Evolutionary conservation across 805 yeast species (phyloP).

Genomic region (Danielozyma ontarioensis): DNA sequence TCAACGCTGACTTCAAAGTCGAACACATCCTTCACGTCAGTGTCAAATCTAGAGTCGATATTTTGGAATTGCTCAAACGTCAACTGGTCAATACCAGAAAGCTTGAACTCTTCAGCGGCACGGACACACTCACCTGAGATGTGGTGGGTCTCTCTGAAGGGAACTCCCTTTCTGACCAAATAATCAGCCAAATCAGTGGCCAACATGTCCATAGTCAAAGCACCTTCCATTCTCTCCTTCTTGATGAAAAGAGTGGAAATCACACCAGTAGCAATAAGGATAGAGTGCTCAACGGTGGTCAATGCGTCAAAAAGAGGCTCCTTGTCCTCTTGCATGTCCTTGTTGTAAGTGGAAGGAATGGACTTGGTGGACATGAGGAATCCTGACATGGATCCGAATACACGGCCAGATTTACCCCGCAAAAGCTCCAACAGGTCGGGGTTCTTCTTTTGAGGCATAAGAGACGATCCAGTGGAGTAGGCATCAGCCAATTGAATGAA

Average conservation of each 20-base stretch:
- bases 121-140: slow-evolving; percentile 98
- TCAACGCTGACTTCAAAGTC: slow-evolving; percentile 93
- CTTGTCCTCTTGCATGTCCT: slow-evolving; percentile 98
- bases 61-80: slow-evolving; percentile 68
- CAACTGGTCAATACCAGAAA: slow-evolving; percentile 84
- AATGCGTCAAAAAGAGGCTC: slow-evolving; percentile 95
- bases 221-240: slow-evolving; percentile 71
- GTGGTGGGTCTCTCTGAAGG: slow-evolving; percentile 98
- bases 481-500: slow-evolving; percentile 93
- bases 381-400: slow-evolving; percentile 91
- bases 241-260: slow-evolving; percentile 78
- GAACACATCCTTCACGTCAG: slow-evolving; percentile 80
- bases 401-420: slow-evolving; percentile 97
- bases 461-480: slow-evolving; percentile 94
- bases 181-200: slow-evolving; percentile 99
- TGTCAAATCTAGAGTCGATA: slow-evolving; percentile 76
- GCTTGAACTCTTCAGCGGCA: slow-evolving; percentile 69
- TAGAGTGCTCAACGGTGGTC: slow-evolving; percentile 88
- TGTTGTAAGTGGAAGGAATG: slow-evolving; percentile 96
- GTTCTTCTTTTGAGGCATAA: slow-evolving; percentile 99
- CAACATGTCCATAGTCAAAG: slow-evolving; percentile 97
- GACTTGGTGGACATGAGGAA: slow-evolving; percentile 95
- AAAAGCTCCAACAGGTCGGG: slow-evolving; percentile 93
- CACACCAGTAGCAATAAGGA: slow-evolving; percentile 93
- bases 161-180: slow-evolving; percentile 95